Base-by-base conservation (phyloP, 2,329 filamentous ascomycete species). In the Trichophyton simii region DNA sequence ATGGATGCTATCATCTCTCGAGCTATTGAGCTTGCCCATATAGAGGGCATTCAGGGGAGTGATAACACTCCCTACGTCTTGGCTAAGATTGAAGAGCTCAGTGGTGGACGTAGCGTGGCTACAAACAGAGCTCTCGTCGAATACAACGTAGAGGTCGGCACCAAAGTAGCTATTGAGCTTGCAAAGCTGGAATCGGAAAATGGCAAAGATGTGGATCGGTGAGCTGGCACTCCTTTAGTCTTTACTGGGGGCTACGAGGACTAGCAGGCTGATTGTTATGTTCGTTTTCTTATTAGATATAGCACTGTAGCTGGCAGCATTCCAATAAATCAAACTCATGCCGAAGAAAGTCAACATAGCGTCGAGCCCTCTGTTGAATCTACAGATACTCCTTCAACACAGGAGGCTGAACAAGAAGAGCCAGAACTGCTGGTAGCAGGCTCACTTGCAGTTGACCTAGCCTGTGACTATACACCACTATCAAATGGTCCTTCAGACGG, bases 21-120 rank as follows among this genome's bases (percentile, higher is more conserved):
- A 67, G 89, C 88, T 0, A 79, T 92, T 54, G 74, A 75, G 22
- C 83, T 89, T 67, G 87, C 83, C 3, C 77, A 81, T 34, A 78
- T 82, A 65, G 81, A 85, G 68, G 87, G 87, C 9, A 83, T 83
- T 63, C 82, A 80, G 1, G 91, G 91, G 54, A 88, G 80, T 71
- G 83, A 83, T 64, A 95, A 94, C 71, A 96, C 91, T 0, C 91
- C 91, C 0, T 96, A 87, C 70, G 84, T 96, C 44, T 78, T 96
- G 44, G 78, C 76, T 46, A 87, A 88, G 69, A 89, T 96, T 71
- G 87, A 87, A 70, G 83, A 94, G 70, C 79, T 95, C 64, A 94
- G 86, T 25, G 79, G 85, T 31, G 84, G 84, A 31, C 84, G 80
- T 70, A 90, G 86, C 63, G 83, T 94, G 13, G 75, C 77, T 9